Conservation (phyloP, 2,329 filamentous ascomycete species). For the Diaporthe humulicola region DNA sequence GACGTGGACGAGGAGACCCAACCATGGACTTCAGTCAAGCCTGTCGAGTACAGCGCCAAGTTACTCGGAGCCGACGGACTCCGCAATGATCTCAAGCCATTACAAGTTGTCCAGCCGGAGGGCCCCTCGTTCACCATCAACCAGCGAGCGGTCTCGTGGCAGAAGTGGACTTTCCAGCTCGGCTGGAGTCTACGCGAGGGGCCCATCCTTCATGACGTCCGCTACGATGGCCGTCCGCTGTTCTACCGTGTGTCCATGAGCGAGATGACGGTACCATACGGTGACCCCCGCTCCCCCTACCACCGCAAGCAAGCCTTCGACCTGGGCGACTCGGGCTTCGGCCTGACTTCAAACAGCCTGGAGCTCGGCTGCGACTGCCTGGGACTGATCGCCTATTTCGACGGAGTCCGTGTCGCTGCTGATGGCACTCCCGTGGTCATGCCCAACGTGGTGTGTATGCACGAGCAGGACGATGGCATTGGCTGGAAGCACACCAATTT, state of each 20-base stretch:
- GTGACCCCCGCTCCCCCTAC: not conserved
- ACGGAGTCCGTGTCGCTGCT: not conserved
- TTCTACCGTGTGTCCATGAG: constrained; percentile 7
- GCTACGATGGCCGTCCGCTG: not conserved
- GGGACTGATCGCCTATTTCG: constrained; percentile 1
- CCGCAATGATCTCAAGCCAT: not conserved
- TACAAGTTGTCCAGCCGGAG: not conserved
- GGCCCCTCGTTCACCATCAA: not conserved
- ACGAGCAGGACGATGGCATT: not conserved
- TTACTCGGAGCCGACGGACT: not conserved
- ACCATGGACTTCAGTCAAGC: not conserved
- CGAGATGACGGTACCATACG: not conserved
- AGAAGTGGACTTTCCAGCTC: constrained; percentile 8
- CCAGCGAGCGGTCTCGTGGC: not conserved
- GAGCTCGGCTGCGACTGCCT: not conserved
- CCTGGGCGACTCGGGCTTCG: constrained; percentile 1
- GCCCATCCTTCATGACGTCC: not conserved
- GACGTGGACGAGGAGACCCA: not conserved
- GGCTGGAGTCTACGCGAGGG: constrained; percentile 4
- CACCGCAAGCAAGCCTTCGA: constrained; percentile 2
- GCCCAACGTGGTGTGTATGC: not conserved
- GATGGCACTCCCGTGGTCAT: not conserved
- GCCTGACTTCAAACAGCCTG: not conserved
- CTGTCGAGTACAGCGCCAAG: not conserved
- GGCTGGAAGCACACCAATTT: not conserved